Conservation (phyloP, 1,284 basidiomycete genomes). For the Puccinia triticina region DNA sequence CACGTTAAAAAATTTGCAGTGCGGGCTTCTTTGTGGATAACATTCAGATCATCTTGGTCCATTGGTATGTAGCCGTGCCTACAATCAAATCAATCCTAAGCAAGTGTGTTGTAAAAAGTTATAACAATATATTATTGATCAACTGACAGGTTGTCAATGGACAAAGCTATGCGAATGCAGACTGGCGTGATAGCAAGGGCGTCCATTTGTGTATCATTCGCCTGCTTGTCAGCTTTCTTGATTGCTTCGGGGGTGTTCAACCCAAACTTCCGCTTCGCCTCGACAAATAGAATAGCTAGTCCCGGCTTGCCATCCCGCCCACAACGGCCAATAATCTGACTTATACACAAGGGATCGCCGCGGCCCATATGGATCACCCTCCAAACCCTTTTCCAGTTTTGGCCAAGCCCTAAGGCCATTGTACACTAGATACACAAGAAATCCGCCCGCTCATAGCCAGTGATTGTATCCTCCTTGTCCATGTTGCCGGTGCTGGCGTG, state of each 20-base stretch:
- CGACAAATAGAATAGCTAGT: slow-evolving; percentile 12
- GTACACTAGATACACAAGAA: not conserved
- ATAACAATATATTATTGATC: too few relatives aligned
- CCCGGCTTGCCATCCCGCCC: slow-evolving; percentile 1
- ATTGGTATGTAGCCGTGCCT: slow-evolving; percentile 18
- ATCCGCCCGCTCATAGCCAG: not conserved
- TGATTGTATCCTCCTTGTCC: not conserved
- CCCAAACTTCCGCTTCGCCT: not conserved
- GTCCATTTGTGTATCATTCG: slow-evolving; percentile 4
- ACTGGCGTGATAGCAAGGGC: slow-evolving; percentile 11
- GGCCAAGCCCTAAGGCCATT: slow-evolving; percentile 6
- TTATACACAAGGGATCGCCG: not conserved
- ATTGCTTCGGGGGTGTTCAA: not conserved
- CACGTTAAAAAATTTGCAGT: not conserved
- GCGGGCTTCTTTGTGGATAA: not conserved
- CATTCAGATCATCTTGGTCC: not conserved
- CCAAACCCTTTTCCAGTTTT: not conserved
- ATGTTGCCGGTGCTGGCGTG: not conserved
- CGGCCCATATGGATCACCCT: not conserved
- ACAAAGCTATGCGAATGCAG: not conserved
- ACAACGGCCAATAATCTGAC: slow-evolving; percentile 19
- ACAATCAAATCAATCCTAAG: too few relatives aligned
- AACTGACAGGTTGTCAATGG: not conserved
- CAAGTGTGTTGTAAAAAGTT: too few relatives aligned
- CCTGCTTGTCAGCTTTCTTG: not conserved